These are phyloP conservation scores for Exophiala sideris DNA, from an alignment of 2,329 filamentous ascomycete genomes.

Conservation along the genomic window DNA sequence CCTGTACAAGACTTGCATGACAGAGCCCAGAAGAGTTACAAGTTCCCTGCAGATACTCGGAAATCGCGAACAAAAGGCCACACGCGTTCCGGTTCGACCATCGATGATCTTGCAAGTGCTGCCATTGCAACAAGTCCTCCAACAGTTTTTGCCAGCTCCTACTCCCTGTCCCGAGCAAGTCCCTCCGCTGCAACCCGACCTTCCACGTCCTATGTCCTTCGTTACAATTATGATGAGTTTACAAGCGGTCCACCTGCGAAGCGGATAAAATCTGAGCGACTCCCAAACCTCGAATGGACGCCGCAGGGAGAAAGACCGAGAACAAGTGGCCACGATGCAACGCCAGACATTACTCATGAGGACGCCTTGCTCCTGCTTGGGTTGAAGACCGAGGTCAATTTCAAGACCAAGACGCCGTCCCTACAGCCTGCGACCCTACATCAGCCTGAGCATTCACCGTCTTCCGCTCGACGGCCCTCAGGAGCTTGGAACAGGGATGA, in stretches of 20 bases:
- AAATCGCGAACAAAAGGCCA: constrained; percentile 31
- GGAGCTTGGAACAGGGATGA: not conserved
- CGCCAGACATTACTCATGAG: constrained; percentile 40
- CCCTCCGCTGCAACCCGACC: constrained; percentile 27
- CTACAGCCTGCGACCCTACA: constrained; percentile 7
- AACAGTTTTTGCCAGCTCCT: constrained; percentile 36
- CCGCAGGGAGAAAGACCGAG: constrained; percentile 30
- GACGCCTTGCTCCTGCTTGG: constrained; percentile 49
- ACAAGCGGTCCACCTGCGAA: constrained; percentile 54
- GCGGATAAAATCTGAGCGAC: constrained; percentile 58
- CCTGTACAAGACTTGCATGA: constrained; percentile 2
- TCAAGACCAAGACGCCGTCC: constrained; percentile 22
- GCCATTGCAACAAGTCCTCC: constrained; percentile 49
- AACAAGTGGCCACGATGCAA: constrained; percentile 33
- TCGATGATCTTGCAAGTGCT: constrained; percentile 50
- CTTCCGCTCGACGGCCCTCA: not conserved
- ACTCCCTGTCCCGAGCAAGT: constrained; percentile 29
- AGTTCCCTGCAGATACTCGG: constrained; percentile 5
- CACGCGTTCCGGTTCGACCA: constrained; percentile 45
- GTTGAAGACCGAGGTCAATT: constrained; percentile 31
- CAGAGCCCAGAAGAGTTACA: not conserved
- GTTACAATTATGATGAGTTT: constrained; percentile 30
- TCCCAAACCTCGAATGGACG: constrained; percentile 41
- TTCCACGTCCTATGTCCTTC: constrained; percentile 32
- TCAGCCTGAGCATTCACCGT: constrained; percentile 6